A percentile compares a stretch with the other conserved stretches of the same genome.
These are phyloP conservation scores for Coniochaeta prunicola DNA, from an alignment of 2,329 filamentous ascomycete genomes.

Conservation along the genomic window DNA sequence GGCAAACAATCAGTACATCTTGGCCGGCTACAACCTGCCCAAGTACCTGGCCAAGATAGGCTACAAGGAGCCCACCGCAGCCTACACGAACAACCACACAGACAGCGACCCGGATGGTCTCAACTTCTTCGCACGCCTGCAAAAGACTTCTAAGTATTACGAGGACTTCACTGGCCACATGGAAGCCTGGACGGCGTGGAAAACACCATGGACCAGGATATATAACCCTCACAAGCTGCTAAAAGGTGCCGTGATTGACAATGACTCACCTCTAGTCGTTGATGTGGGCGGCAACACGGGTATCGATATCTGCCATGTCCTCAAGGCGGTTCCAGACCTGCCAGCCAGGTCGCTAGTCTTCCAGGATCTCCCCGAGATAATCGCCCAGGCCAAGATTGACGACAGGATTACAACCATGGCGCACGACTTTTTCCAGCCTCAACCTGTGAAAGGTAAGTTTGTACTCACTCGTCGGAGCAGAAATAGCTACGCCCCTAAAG, in stretches of 20 bases:
- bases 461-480: too few relatives aligned
- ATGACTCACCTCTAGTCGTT: constrained; percentile 19
- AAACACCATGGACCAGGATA: constrained; percentile 26
- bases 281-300: constrained; percentile 31
- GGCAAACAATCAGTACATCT: constrained; percentile 23
- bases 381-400: constrained; percentile 17
- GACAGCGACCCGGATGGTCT: constrained; percentile 13
- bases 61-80: constrained; percentile 23
- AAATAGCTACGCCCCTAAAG: constrained; percentile 2
- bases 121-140: constrained; percentile 25
- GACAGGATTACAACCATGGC: constrained; percentile 6
- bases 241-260: constrained; percentile 9
- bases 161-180: constrained; percentile 26
- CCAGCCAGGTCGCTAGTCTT: constrained; percentile 24
- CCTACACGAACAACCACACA: constrained; percentile 17
- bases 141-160: constrained; percentile 18
- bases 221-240: constrained; percentile 16
- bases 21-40: constrained; percentile 21
- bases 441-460: constrained; percentile 15
- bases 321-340: constrained; percentile 21
- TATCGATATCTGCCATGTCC: constrained; percentile 24
- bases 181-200: constrained; percentile 23
- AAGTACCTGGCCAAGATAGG: constrained; percentile 22
- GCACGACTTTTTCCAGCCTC: constrained; percentile 16
- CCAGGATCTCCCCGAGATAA: constrained; percentile 29